These are phyloP conservation scores for Fraxinus cuspidata DNA, from an alignment of 257 asterid species.

Conservation along the genomic window DNA sequence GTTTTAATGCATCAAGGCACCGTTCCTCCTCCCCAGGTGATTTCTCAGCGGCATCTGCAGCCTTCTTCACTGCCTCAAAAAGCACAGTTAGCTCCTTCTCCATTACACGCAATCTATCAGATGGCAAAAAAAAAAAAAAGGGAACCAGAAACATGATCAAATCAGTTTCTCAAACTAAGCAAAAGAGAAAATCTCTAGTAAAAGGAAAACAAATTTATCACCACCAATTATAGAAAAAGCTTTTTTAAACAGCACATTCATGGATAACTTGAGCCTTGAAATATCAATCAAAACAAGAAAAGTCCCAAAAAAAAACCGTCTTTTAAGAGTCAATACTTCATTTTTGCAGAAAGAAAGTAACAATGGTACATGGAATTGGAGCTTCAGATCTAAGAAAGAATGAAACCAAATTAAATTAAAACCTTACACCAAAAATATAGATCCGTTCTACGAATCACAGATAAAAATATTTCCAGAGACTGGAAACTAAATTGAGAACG, in stretches of 20 bases:
- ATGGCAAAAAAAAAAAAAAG: background rate
- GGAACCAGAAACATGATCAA: background rate
- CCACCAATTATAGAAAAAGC: background rate
- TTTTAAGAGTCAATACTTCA: background rate
- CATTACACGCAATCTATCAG: slow-evolving; percentile 43
- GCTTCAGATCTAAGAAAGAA: background rate
- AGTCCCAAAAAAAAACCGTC: background rate
- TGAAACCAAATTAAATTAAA: background rate
- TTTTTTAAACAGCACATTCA: background rate
- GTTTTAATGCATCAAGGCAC: slow-evolving; percentile 66
- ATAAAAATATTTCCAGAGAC: background rate
- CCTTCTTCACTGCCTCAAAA: slow-evolving; percentile 78
- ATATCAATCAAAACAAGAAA: slow-evolving; percentile 11
- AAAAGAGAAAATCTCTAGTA: background rate
- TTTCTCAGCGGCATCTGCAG: slow-evolving; percentile 69
- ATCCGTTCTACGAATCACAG: slow-evolving; percentile 21
- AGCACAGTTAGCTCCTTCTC: slow-evolving; percentile 84
- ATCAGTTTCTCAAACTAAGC: background rate
- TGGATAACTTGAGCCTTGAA: background rate
- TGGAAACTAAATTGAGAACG: slow-evolving; percentile 2
- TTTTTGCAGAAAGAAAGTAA: background rate
- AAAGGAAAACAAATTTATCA: background rate
- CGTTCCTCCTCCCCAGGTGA: slow-evolving; percentile 65
- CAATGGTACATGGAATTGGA: background rate
- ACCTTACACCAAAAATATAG: slow-evolving; percentile 18